Percentiles rank a stretch among this genome's conserved stretches.
These are phyloP conservation scores for Cryptomeria japonica DNA, from an alignment of 75 land plant species.

Conservation along the genomic window DNA sequence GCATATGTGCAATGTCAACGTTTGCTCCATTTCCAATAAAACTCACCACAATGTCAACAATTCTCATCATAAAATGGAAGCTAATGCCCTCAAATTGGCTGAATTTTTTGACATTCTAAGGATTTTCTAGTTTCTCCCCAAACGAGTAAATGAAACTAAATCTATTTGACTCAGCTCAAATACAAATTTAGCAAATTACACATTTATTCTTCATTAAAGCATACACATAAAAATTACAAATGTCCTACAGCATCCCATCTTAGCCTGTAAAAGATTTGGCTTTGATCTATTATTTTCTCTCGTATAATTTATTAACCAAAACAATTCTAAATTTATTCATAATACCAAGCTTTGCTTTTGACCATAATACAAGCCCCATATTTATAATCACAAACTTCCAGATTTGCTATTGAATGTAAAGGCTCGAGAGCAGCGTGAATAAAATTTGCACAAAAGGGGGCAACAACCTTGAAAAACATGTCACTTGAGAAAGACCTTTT, in stretches of 20 bases:
- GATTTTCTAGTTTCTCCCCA: not conserved
- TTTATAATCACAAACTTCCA: too few relatives aligned
- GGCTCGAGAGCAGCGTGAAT: not conserved
- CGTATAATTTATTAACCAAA: not conserved
- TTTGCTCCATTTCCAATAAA: not conserved
- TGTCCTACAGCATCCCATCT: not conserved
- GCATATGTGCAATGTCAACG: not conserved
- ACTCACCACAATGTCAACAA: not conserved
- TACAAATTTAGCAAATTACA: not conserved
- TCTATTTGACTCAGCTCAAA: not conserved
- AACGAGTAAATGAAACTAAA: not conserved
- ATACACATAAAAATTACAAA: not conserved
- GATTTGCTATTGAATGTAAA: not conserved
- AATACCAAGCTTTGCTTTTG: not conserved
- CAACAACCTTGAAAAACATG: not conserved
- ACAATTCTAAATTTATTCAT: not conserved
- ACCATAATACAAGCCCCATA: not conserved
- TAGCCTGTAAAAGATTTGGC: not conserved
- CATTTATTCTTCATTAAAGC: not conserved
- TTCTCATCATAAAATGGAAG: not conserved
- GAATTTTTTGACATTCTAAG: not conserved
- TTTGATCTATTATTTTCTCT: not conserved
- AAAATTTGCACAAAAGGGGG: not conserved
- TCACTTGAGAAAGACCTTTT: not conserved
- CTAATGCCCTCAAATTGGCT: not conserved